Evolutionary conservation across 2,329 filamentous ascomycete species (phyloP), one percentile per base, ranked within the genome.

Genomic region (Hymenoscyphus albidus): DNA sequence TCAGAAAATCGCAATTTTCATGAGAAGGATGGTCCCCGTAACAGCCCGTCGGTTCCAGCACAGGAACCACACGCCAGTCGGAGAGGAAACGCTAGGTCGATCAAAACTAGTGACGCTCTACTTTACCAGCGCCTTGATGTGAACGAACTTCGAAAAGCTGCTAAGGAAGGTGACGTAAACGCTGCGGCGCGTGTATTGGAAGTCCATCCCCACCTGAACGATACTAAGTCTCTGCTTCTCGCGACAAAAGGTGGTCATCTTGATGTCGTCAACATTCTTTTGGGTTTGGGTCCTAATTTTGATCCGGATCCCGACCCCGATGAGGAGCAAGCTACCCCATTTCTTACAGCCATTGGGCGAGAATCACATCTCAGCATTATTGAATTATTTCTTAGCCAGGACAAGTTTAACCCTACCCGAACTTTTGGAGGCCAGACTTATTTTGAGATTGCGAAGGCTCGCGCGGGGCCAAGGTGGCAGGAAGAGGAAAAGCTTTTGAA

Each of bases 201-300:
- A 69, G 85, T 88, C 31, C 72, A 68, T 59, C 65, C 84, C 39
- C 80, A 79, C 12, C 85, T 82, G 65, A 83, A 88, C 67, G 94
- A 98, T 74, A 88, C 93, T 0, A 90, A 93, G 69, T 92, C 93
- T 57, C 88, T 97, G 77, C 92, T 97, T 63, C 92, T 92, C 63
- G 95, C 95, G 27, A 93, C 95, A 38, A 89, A 92, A 77, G 95
- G 93, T 64, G 95, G 95, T 1, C 94, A 99, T 73, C 88, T 93
- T 71, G 86, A 70, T 54, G 71, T 74, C 40, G 65, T 76, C 14
- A 69, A 72, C 31, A 58, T 77, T 67, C 76, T 85, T 40, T 76
- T 85, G 64, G 82, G 79, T 16, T 78, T 81, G 64, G 77, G 80
- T 44, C 77, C 80, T 63, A 35, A 51, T 22, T 83, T 85, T 18